Base-by-base conservation (phyloP, 768 basidiomycete genomes). In the Mycena filopes region DNA sequence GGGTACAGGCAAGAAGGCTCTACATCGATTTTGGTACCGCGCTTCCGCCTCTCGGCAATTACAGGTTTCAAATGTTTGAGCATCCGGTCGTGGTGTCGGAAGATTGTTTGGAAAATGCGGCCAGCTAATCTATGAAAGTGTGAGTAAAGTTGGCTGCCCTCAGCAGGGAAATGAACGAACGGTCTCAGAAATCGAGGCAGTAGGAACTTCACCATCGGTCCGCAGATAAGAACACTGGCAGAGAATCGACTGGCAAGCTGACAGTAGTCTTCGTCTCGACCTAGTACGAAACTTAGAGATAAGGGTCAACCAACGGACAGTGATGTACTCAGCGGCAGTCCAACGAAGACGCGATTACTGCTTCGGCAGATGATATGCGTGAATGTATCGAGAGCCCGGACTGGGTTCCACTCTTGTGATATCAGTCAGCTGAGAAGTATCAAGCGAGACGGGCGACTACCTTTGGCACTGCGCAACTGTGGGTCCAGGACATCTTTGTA, bases 321-420 rank as follows among this genome's bases (percentile, higher is more conserved):
- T 26, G 47, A 72, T 76, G 56, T 57, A 82, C 82, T 80, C 49
- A 80, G 59, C 15, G 78, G 75, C 6, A 72, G 50, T 2, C 82
- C 82, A 28, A 83, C 78, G 50, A 82, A 82, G 41, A 81, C 61
- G 26, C 82, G 81, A 58, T 81, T 83, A 51, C 77, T 81, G 60
- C 70, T 72, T 66, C 80, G 78, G 69, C 75, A 76, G 55, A 75
- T 75, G 57, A 77, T 75, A 38, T 71, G 68, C 64, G 77, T 72
- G 46, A 74, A 70, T 59, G 73, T 71, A 63, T 71, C 64, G 55
- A 70, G 71, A 40, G 74, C 73, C 41, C 69, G 64, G 13, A 81
- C 54, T 46, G 68, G 67, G 16, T 64, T 57, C 79, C 79, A 80
- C 25, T 67, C 80, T 80, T 55, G 31, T 46, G 73, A 40, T 10